These are phyloP conservation scores for Didymosphaeria variabile DNA, from an alignment of 2,329 filamentous ascomycete species.

Conservation along the genomic window DNA sequence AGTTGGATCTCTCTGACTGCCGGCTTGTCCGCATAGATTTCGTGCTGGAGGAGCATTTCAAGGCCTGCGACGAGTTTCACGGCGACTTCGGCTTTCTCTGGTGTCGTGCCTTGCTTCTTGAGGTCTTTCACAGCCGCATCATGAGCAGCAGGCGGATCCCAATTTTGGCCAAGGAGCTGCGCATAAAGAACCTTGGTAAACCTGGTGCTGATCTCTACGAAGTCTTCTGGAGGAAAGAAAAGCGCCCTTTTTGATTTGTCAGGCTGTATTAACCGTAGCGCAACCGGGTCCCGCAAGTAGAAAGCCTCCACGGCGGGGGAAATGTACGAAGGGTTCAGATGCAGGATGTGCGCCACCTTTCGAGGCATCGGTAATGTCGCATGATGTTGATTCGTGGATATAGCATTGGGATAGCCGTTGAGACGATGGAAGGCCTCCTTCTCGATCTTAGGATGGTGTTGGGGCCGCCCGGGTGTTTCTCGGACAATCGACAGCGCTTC, in stretches of 20 bases:
- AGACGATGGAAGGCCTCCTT: constrained; percentile 91
- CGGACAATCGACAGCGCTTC: constrained; percentile 72
- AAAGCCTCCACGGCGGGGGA: constrained; percentile 89
- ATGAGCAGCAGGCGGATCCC: constrained; percentile 70
- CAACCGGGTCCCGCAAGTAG: constrained; percentile 85
- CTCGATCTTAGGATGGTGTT: constrained; percentile 79
- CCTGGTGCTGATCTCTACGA: constrained; percentile 78
- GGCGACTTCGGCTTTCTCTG: constrained; percentile 69
- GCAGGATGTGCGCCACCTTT: constrained; percentile 81
- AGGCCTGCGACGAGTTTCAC: constrained; percentile 93
- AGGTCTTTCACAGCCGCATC: constrained; percentile 50
- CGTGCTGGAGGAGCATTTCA: constrained; percentile 80
- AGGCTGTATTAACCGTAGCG: constrained; percentile 71
- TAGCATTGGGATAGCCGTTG: constrained; percentile 81
- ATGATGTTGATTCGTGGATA: constrained; percentile 78
- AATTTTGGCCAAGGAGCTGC: constrained; percentile 87
- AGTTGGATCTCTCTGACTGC: constrained; percentile 78
- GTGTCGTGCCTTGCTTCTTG: constrained; percentile 41
- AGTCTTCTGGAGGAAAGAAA: constrained; percentile 77
- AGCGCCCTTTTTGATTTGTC: constrained; percentile 61
- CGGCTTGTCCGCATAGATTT: constrained; percentile 73
- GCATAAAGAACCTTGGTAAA: constrained; percentile 93
- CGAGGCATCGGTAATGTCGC: constrained; percentile 78
- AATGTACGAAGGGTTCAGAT: constrained; percentile 77
- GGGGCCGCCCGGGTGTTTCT: constrained; percentile 64